Conservation (phyloP, 495 filamentous ascomycete genomes). For the Margaritispora aquatica region DNA sequence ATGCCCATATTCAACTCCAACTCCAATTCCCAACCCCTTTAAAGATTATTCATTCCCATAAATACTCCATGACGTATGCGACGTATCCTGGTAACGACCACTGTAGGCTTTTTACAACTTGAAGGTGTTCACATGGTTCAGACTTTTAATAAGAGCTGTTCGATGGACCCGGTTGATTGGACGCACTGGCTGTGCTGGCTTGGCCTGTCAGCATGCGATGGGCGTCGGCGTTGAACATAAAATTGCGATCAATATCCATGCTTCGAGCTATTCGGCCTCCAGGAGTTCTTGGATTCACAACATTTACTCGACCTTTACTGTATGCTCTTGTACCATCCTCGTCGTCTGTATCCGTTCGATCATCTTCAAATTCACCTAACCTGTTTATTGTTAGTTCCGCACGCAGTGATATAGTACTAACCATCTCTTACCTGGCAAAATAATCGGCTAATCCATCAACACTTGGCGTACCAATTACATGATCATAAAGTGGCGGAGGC, state of each 20-base stretch:
- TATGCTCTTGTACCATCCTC: slow-evolving; percentile 29
- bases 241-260: slow-evolving; percentile 25
- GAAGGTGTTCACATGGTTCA: too few relatives aligned
- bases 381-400: background rate
- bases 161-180: too few relatives aligned
- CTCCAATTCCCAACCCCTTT: background rate
- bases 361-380: slow-evolving; percentile 19
- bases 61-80: too few relatives aligned
- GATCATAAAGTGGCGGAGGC: slow-evolving; percentile 83
- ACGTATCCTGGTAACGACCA: too few relatives aligned
- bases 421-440: slow-evolving; percentile 52
- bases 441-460: slow-evolving; percentile 86
- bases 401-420: slow-evolving; percentile 16
- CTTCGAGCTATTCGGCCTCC: slow-evolving; percentile 32
- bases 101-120: too few relatives aligned
- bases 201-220: background rate
- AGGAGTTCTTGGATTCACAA: slow-evolving; percentile 48
- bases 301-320: slow-evolving; percentile 41
- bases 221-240: slow-evolving; percentile 12
- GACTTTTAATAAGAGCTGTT: too few relatives aligned
- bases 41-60: background rate
- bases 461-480: slow-evolving; percentile 72
- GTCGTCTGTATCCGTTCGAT: slow-evolving; percentile 28
- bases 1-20: too few relatives aligned
- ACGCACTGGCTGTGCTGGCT: background rate